Evolutionary conservation across 768 basidiomycete species (phyloP).

Genomic region (Ephemerocybe angulata): DNA sequence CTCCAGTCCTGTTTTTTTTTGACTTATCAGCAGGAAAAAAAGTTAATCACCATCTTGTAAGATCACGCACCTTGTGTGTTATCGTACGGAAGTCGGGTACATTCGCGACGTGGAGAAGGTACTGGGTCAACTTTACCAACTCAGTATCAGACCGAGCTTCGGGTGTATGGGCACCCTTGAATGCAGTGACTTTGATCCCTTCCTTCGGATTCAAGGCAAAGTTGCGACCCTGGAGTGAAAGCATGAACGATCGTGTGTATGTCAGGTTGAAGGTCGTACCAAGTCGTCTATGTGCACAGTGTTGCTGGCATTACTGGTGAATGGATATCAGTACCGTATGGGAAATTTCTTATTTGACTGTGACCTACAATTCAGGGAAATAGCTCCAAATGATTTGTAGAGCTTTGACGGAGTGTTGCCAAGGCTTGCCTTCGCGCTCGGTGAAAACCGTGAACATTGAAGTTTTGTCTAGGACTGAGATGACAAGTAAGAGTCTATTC

Average conservation of each 20-base stretch:
- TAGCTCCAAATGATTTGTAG: slow-evolving; percentile 86
- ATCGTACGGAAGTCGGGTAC: slow-evolving; percentile 60
- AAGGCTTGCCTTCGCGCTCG: slow-evolving; percentile 65
- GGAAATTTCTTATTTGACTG: background rate
- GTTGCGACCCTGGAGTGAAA: slow-evolving; percentile 63
- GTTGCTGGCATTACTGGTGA: slow-evolving; percentile 54
- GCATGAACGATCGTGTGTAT: background rate
- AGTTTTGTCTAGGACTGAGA: slow-evolving; percentile 74
- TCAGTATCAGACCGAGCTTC: slow-evolving; percentile 66
- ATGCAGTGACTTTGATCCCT: slow-evolving; percentile 80
- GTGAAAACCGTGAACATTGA: slow-evolving; percentile 88
- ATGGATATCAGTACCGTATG: too few species aligned
- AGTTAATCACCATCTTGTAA: too few species aligned
- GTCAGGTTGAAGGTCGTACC: slow-evolving; percentile 30
- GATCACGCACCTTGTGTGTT: slow-evolving; percentile 57
- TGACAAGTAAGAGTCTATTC: background rate
- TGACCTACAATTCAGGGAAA: slow-evolving; percentile 61
- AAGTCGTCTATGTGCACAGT: slow-evolving; percentile 90
- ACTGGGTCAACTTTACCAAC: slow-evolving; percentile 58
- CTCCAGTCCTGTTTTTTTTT: slow-evolving; percentile 63
- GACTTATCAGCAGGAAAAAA: too few species aligned
- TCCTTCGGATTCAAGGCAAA: slow-evolving; percentile 84
- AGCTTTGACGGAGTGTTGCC: slow-evolving; percentile 79
- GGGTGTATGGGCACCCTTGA: slow-evolving; percentile 70
- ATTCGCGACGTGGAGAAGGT: slow-evolving; percentile 61